A percentile compares a stretch with the other conserved stretches of the same genome.
Evolutionary conservation across 2,329 filamentous ascomycete species (phyloP).

Genomic region (Colletotrichum truncatum): DNA sequence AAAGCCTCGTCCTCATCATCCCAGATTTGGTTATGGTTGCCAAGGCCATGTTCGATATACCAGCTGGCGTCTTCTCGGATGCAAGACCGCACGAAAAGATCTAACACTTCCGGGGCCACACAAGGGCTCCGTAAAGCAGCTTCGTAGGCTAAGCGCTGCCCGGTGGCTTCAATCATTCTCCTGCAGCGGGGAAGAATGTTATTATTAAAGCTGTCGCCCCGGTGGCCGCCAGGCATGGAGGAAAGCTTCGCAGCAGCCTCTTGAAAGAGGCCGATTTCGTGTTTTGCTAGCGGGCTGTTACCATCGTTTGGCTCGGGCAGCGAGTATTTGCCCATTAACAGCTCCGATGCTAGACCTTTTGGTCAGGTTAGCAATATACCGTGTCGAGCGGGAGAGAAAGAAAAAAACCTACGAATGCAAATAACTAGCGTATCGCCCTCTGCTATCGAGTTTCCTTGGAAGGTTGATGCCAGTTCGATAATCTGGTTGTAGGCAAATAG

Average conservation of each 20-base stretch:
- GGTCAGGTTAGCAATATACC: neutral
- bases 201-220: constrained; percentile 33
- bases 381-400: neutral
- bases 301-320: constrained; percentile 31
- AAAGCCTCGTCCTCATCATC: neutral
- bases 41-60: constrained; percentile 20
- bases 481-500: constrained; percentile 37
- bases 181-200: constrained; percentile 37
- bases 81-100: constrained; percentile 25
- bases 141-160: constrained; percentile 41
- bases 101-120: constrained; percentile 12
- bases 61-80: constrained; percentile 27
- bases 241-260: constrained; percentile 32
- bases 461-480: constrained; percentile 29
- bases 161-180: constrained; percentile 35
- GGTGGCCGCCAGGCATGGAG: neutral
- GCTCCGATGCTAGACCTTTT: constrained; percentile 36
- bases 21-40: neutral
- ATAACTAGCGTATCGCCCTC: constrained; percentile 39
- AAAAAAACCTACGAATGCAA: constrained; percentile 37
- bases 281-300: constrained; percentile 32
- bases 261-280: constrained; percentile 35
- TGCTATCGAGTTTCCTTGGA: constrained; percentile 36
- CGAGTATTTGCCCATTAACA: constrained; percentile 35
- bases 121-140: constrained; percentile 23